These are phyloP conservation scores for Fraxinus platypoda DNA, from an alignment of 305 asterid species.

Conservation along the genomic window DNA sequence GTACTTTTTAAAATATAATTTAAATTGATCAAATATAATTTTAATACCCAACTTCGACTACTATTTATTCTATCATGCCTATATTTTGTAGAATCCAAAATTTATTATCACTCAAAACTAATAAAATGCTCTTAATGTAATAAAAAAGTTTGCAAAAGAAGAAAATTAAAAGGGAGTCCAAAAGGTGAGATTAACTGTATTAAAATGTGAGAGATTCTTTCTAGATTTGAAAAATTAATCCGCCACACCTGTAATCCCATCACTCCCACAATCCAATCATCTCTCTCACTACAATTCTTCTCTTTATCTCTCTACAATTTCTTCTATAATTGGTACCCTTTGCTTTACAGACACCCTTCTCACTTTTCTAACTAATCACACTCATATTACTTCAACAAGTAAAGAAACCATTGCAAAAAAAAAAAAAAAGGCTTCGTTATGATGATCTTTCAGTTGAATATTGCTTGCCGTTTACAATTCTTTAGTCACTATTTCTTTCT, in stretches of 20 bases:
- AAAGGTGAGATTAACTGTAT: neutral
- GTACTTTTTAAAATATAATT: too few relatives aligned
- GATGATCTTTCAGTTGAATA: conserved; percentile 38
- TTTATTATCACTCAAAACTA: neutral
- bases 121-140: neutral
- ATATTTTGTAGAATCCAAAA: neutral
- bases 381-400: conserved; percentile 50
- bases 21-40: neutral
- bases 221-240: conserved; percentile 34
- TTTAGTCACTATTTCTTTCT: neutral
- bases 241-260: conserved; percentile 9
- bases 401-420: conserved; percentile 40
- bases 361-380: conserved; percentile 31
- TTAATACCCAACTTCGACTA: neutral
- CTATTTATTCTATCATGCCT: neutral
- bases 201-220: neutral
- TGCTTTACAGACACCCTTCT: conserved; percentile 55
- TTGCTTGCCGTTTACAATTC: conserved; percentile 48
- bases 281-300: conserved; percentile 3
- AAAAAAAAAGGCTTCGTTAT: conserved; percentile 18
- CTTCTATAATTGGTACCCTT: conserved; percentile 37
- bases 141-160: neutral
- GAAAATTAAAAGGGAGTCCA: neutral
- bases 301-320: conserved; percentile 18
- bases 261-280: conserved; percentile 7